Base-by-base conservation (phyloP, 164 flowering plant species). In the Paratinospora sagittata region DNA sequence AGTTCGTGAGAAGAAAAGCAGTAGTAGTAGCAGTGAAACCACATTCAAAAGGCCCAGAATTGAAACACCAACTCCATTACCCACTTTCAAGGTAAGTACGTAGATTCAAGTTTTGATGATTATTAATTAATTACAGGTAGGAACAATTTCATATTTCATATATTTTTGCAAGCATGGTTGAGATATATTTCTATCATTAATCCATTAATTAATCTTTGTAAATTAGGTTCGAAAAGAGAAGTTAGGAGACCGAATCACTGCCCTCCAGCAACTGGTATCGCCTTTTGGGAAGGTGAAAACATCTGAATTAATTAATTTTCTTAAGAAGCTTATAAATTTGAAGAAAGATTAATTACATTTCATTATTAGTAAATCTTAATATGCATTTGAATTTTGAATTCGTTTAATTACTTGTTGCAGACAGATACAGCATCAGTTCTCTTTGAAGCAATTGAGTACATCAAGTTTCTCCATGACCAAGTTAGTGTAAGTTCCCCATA, bases 211-310 rank as follows among this genome's bases (percentile, higher is more conserved):
- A 11, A 7, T 39, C 3, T 39, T 39, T 3, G 3, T 17, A 16
- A 16, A 10, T 52, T 52, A 94, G 98, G 97, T 90, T 78, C 85
- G 90, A 76, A 94, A 94, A 86, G 97, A 94, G 87, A 94, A 92
- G 85, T 84, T 92, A 91, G 97, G 98, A 69, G 98, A 95, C 92
- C 85, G 96, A 87, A 89, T 95, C 88, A 91, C 97, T 78, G 93
- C 97, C 13, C 97, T 95, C 67, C 98, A 95, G 83, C 98, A 92
- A 84, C 79, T 95, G 80, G 97, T 95, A 75, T 92, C 97, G 10
- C 97, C 98, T 86, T 95, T 95, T 72, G 97, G 98, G 87, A 94
- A 94, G 92, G 98, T 92, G 72, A 78, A 66, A n/a, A n/a, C 45
- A 63, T 73, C 57, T 36, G 26, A n/a, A 37, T 10, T 58, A 27